Percentiles rank a stretch among this genome's conserved stretches.
These are phyloP conservation scores for Clonostachys sp. DNA, from an alignment of 2,329 filamentous ascomycete species.

Conservation along the genomic window DNA sequence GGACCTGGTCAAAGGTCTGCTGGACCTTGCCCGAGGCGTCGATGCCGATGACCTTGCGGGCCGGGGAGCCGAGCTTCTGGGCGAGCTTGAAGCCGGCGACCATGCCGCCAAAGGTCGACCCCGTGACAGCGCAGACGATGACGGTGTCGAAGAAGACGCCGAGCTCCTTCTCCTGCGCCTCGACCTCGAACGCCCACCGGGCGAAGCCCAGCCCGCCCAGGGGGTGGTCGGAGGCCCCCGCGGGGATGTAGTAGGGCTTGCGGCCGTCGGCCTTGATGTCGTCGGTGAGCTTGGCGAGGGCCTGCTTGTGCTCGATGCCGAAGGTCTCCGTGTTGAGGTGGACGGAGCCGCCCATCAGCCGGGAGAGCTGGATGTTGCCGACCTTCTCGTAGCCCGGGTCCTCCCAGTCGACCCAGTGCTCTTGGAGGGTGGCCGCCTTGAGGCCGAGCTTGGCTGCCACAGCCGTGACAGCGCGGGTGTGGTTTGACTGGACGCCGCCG, in stretches of 20 bases:
- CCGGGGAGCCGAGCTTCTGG: conserved; percentile 34
- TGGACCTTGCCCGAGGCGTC: conserved; percentile 40
- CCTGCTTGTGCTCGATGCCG: conserved; percentile 65
- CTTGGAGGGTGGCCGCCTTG: conserved; percentile 49
- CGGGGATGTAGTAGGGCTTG: conserved; percentile 68
- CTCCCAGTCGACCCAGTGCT: conserved; percentile 63
- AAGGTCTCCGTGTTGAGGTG: conserved; percentile 55
- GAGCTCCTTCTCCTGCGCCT: conserved; percentile 54
- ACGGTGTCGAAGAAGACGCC: conserved; percentile 65
- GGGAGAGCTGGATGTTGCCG: conserved; percentile 67
- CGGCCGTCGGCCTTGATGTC: conserved; percentile 48
- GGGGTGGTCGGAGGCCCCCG: conserved; percentile 66
- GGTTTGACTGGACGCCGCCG: conserved; percentile 66
- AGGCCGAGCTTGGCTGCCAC: conserved; percentile 55
- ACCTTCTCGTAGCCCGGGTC: conserved; percentile 58
- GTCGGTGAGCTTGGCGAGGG: conserved; percentile 46
- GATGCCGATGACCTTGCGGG: conserved; percentile 59
- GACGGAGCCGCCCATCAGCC: conserved; percentile 63
- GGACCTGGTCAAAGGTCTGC: conserved; percentile 60
- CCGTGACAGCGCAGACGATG: conserved; percentile 67
- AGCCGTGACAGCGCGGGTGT: conserved; percentile 63
- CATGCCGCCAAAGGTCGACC: conserved; percentile 67
- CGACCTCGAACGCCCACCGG: conserved; percentile 66
- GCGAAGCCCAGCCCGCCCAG: conserved; percentile 68
- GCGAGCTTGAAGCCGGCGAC: conserved; percentile 67